A percentile compares a stretch with the other conserved stretches of the same genome.
Evolutionary conservation across 805 yeast genomes (phyloP).

Genomic region (Candida adriatica): DNA sequence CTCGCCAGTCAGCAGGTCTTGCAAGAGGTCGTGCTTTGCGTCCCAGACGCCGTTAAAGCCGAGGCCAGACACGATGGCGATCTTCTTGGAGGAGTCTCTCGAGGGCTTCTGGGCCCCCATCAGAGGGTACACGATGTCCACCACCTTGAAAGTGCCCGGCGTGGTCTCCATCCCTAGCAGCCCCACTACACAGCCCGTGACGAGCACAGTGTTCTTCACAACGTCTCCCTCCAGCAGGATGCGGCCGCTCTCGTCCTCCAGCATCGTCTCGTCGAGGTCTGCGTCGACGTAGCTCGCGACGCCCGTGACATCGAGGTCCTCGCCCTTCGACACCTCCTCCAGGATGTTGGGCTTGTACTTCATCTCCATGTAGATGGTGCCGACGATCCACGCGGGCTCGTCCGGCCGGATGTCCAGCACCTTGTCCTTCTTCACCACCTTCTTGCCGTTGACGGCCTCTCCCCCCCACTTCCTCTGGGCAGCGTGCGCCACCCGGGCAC

Average conservation of each 20-base stretch:
- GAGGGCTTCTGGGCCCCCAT: slow-evolving; percentile 44
- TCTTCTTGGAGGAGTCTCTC: slow-evolving; percentile 26
- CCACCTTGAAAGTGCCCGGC: slow-evolving; percentile 77
- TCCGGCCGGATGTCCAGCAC: slow-evolving; percentile 58
- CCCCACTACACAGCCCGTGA: slow-evolving; percentile 87
- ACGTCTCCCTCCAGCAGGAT: slow-evolving; percentile 61
- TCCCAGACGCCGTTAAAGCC: slow-evolving; percentile 43
- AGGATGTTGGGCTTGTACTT: slow-evolving; percentile 79
- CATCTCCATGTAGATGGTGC: slow-evolving; percentile 82
- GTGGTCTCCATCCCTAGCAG: slow-evolving; percentile 78
- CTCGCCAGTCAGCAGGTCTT: slow-evolving; percentile 69
- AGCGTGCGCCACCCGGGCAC: slow-evolving; percentile 38
- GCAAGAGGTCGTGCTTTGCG: slow-evolving; percentile 46
- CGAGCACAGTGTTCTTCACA: slow-evolving; percentile 50
- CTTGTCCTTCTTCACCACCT: slow-evolving; percentile 35
- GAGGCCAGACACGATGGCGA: slow-evolving; percentile 78
- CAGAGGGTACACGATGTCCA: slow-evolving; percentile 72
- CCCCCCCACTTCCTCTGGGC: slow-evolving; percentile 53
- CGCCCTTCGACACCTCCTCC: slow-evolving; percentile 62
- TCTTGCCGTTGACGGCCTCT: slow-evolving; percentile 32
- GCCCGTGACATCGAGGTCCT: slow-evolving; percentile 34
- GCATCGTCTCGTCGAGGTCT: slow-evolving; percentile 51
- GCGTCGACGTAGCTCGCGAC: slow-evolving; percentile 46
- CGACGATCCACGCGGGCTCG: slow-evolving; percentile 73
- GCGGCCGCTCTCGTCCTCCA: slow-evolving; percentile 93